phyloP scores from a whole-genome alignment of 2,329 filamentous ascomycete genomes.

The Pezicula radicicola region DNA sequence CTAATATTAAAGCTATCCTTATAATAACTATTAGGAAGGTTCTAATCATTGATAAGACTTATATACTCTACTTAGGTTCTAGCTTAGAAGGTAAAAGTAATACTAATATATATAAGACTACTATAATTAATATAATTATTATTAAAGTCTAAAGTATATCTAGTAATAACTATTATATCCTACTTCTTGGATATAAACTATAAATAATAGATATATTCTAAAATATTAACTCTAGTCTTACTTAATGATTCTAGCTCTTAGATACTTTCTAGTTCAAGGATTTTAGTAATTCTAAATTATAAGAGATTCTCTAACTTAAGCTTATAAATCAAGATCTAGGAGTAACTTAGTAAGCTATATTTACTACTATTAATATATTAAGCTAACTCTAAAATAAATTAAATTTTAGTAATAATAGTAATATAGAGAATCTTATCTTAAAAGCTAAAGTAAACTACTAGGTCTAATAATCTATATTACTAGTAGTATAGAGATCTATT shows the following conservation, averaged over 20 bases:
- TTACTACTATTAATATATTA: slow-evolving; percentile 58
- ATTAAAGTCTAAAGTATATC: slow-evolving; percentile 67
- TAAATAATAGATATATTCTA: slow-evolving; percentile 62
- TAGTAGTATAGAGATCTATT: slow-evolving; percentile 5
- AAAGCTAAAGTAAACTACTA: slow-evolving; percentile 40
- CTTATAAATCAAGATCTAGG: slow-evolving; percentile 52
- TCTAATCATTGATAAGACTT: slow-evolving; percentile 78
- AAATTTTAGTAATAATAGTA: slow-evolving; percentile 71
- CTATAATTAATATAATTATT: slow-evolving; percentile 71
- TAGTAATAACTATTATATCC: slow-evolving; percentile 69
- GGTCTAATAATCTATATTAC: slow-evolving; percentile 16
- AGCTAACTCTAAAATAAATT: slow-evolving; percentile 56
- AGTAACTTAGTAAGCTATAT: slow-evolving; percentile 48
- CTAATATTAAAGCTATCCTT: slow-evolving; percentile 69
- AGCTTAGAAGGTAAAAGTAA: slow-evolving; percentile 27
- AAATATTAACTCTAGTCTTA: slow-evolving; percentile 63
- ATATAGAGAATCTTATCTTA: slow-evolving; percentile 69
- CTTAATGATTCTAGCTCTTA: slow-evolving; percentile 60
- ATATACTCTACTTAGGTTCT: slow-evolving; percentile 56
- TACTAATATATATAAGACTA: slow-evolving; percentile 53
- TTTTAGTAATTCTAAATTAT: slow-evolving; percentile 57
- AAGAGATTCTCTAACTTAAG: slow-evolving; percentile 60
- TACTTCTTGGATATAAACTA: slow-evolving; percentile 68
- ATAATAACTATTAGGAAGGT: slow-evolving; percentile 67
- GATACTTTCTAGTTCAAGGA: slow-evolving; percentile 68